phyloP scores from a whole-genome alignment of 2,329 filamentous ascomycete genomes.

The Neonectria hederae region DNA sequence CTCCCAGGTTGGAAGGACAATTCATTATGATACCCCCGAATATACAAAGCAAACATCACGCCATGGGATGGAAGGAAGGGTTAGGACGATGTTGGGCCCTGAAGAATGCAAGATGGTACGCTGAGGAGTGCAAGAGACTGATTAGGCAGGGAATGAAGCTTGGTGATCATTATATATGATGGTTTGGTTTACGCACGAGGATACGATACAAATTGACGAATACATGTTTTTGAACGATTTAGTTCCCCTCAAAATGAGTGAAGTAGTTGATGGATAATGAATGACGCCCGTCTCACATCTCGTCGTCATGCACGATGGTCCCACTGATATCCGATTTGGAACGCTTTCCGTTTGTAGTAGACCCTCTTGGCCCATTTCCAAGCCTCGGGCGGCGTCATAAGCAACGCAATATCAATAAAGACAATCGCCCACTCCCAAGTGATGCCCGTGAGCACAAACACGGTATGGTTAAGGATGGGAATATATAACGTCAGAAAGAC shows the following conservation, averaged over 20 bases:
- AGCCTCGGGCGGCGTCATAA: slow-evolving; percentile 69
- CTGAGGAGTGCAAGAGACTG: background rate
- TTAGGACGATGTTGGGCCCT: background rate
- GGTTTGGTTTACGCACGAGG: background rate
- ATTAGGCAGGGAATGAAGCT: background rate
- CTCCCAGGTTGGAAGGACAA: slow-evolving; percentile 5
- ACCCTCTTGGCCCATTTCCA: slow-evolving; percentile 76
- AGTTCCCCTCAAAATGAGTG: background rate
- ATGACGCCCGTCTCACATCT: background rate
- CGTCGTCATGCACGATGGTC: background rate
- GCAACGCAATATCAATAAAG: slow-evolving; percentile 67
- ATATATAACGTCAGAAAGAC: slow-evolving; percentile 73
- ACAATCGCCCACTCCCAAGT: slow-evolving; percentile 77
- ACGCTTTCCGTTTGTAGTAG: slow-evolving; percentile 53
- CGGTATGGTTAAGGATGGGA: slow-evolving; percentile 70
- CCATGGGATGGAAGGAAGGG: background rate
- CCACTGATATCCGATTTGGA: slow-evolving; percentile 9
- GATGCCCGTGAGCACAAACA: slow-evolving; percentile 74
- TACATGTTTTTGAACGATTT: background rate
- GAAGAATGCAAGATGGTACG: background rate
- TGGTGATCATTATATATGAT: background rate
- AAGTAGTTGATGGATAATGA: background rate
- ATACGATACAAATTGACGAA: background rate
- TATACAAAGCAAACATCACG: background rate
- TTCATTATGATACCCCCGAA: slow-evolving; percentile 6